Evolutionary conservation across 306 rosid species (phyloP), one percentile per base, ranked within the genome.

Genomic region (Prunus davidiana): DNA sequence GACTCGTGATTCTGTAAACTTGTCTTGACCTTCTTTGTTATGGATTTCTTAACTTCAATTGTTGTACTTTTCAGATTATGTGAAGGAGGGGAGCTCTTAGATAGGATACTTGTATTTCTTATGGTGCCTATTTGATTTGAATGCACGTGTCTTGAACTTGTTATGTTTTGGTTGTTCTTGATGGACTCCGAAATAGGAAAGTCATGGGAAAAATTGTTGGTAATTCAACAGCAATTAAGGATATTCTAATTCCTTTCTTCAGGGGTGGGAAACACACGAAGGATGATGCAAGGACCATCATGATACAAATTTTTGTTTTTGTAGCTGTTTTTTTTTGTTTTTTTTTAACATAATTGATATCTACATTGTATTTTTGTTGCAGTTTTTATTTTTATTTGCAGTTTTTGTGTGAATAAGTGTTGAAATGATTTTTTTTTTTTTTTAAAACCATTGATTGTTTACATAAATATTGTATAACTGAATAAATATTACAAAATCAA

Each of bases 21-120:
- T 70, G 27, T 27, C 20, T 32, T 20, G 0, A 5, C 41, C 20
- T 15, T 61, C 27, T 12, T 19, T 38, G 25, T 56, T 77, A 61
- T 12, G 19, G 43, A 50, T 72, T 49, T 52, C 65, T 25, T 5
- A 24, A 49, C 24, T 27, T 34, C 12, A 50, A 50, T 52, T 78
- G 28, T 84, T 25, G 34, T 64, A 38, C 75, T 28, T 75, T 72
- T 79, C 81, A 93, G 98, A 82, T 89, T 91, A 69, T 91, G 98
- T 4, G 89, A 91, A 85, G 98, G 98, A 73, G 98, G 98, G 63
- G 98, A 93, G 86, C 98, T 93, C 75, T 90, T 93, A 81, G 97
- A 91, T 74, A 90, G 94, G 84, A 93, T 93, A 83, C 88, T 93
- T 57, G 98, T 93, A 83, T 60, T 49, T 46, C 45, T 68, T 85